phyloP scores from a whole-genome alignment of 768 basidiomycete species.

The Lactarius evosmus region DNA sequence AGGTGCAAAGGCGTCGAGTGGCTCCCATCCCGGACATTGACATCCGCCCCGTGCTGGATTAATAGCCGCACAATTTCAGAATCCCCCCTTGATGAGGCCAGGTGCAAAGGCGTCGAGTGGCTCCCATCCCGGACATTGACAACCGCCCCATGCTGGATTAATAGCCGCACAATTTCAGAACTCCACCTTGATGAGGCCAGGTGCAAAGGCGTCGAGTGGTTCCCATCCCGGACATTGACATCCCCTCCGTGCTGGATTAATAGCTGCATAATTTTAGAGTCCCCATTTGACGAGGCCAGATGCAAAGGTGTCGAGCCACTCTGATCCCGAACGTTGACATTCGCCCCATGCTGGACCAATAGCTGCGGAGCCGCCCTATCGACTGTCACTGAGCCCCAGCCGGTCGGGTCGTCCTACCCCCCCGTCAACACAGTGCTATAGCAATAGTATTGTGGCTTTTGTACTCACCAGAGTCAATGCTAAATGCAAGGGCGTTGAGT shows the following conservation, averaged over 20 bases:
- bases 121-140: not conserved
- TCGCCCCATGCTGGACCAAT: no score
- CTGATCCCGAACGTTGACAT: no score
- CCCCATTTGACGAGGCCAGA: no score
- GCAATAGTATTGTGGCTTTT: no score
- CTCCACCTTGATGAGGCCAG: not conserved
- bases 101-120: not conserved
- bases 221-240: not conserved
- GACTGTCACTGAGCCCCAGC: no score
- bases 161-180: not conserved
- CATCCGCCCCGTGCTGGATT: not conserved
- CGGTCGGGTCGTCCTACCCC: no score
- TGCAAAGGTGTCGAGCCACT: no score
- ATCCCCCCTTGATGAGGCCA: not conserved
- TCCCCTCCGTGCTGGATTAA: not conserved
- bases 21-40: not conserved
- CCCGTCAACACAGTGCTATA: no score
- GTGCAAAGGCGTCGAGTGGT: not conserved
- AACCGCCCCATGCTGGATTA: not conserved
- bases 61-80: not conserved
- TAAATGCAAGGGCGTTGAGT: no score
- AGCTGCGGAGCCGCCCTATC: no score
- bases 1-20: not conserved
- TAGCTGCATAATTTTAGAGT: not conserved
- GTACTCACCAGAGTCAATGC: no score